Conservation (phyloP, 805 yeast genomes). For the Teunomyces atbi region DNA sequence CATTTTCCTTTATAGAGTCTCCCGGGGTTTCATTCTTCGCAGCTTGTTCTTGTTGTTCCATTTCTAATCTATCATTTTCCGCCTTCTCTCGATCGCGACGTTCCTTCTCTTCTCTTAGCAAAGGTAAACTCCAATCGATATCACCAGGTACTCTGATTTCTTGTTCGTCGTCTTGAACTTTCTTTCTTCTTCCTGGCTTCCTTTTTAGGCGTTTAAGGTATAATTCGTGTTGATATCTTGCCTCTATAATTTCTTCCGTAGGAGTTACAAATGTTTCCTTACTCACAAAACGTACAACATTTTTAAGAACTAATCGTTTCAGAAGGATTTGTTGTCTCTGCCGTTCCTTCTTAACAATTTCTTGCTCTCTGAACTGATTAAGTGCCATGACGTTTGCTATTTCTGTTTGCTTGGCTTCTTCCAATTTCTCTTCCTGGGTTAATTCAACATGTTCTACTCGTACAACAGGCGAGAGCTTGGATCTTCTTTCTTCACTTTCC, state of each 20-base stretch:
- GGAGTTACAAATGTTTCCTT: conserved; percentile 57
- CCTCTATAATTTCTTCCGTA: conserved; percentile 55
- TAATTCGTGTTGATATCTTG: conserved; percentile 39
- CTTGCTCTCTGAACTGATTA: conserved; percentile 79
- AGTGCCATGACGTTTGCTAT: conserved; percentile 69
- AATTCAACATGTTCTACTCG: conserved; percentile 46
- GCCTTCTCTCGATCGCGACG: conserved; percentile 19
- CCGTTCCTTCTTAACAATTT: conserved; percentile 70
- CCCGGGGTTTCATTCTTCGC: neutral
- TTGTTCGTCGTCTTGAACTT: conserved; percentile 29
- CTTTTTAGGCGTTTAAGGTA: conserved; percentile 36
- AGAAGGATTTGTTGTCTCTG: conserved; percentile 72
- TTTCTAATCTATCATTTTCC: conserved; percentile 16
- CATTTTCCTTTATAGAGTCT: neutral
- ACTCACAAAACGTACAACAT: conserved; percentile 55
- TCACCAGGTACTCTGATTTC: conserved; percentile 30
- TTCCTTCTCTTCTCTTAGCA: conserved; percentile 25
- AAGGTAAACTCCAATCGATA: conserved; percentile 24
- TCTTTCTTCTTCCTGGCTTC: conserved; percentile 46
- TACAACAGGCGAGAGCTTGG: conserved; percentile 44
- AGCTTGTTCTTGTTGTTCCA: neutral
- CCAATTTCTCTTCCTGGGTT: conserved; percentile 70
- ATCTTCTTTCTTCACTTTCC: conserved; percentile 61
- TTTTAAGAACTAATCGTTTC: conserved; percentile 57
- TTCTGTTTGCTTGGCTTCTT: conserved; percentile 89